phyloP scores from a whole-genome alignment of 1,284 basidiomycete genomes.

The Pterulicium gracile region DNA sequence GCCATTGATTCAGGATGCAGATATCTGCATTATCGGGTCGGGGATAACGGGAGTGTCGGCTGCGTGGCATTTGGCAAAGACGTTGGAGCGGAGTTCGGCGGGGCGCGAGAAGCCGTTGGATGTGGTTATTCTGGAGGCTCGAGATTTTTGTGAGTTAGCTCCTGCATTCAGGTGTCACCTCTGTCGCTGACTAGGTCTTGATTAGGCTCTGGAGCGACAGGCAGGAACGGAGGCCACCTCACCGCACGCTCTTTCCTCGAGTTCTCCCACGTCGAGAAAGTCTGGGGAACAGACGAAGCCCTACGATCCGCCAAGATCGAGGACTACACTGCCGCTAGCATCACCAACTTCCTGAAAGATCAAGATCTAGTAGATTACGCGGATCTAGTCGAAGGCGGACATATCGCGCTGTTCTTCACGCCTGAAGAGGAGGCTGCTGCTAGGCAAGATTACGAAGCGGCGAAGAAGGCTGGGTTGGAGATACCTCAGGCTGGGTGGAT shows the following conservation, averaged over 20 bases:
- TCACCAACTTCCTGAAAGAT: constrained; percentile 39
- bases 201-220: constrained; percentile 72
- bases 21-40: constrained; percentile 68
- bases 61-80: constrained; percentile 54
- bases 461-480: constrained; percentile 40
- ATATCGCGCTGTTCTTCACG: constrained; percentile 40
- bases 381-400: constrained; percentile 54
- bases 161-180: background rate
- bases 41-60: constrained; percentile 68
- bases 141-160: constrained; percentile 64
- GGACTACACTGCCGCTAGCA: constrained; percentile 35
- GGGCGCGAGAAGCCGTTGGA: constrained; percentile 22
- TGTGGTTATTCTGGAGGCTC: constrained; percentile 58
- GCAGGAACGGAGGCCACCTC: constrained; percentile 72
- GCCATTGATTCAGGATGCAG: constrained; percentile 41
- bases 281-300: constrained; percentile 44
- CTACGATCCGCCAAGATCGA: constrained; percentile 46
- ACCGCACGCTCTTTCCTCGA: constrained; percentile 38
- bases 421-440: constrained; percentile 28
- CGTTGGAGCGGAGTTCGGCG: constrained; percentile 14
- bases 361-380: constrained; percentile 35
- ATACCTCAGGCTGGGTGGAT: constrained; percentile 37
- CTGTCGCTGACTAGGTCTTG: constrained; percentile 3
- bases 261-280: constrained; percentile 27
- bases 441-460: constrained; percentile 39